Conservation (phyloP, 1,284 basidiomycete genomes). For the Fomitopsis betulina region DNA sequence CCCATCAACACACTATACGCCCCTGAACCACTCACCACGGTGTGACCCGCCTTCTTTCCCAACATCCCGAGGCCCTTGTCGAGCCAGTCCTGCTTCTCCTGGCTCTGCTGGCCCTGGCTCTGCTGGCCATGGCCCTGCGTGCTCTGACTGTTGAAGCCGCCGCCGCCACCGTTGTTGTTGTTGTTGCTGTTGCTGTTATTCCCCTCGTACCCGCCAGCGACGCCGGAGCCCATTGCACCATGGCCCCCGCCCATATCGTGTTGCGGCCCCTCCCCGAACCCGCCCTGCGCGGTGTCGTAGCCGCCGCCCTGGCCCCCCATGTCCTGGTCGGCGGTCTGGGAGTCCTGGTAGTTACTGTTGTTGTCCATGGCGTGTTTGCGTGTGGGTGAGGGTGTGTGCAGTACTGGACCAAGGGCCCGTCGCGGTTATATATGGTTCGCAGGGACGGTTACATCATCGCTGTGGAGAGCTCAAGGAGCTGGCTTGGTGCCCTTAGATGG, state of each 20-base stretch:
- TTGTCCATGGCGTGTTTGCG: conserved; percentile 1
- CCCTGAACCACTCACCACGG: conserved; percentile 19
- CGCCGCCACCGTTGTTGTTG: conserved; percentile 4
- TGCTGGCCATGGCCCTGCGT: conserved; percentile 4
- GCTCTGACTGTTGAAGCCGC: background rate
- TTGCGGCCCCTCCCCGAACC: conserved; percentile 2
- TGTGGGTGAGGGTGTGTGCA: background rate
- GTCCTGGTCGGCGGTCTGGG: conserved; percentile 7
- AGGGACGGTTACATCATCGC: background rate
- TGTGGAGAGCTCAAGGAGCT: background rate
- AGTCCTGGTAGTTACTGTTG: background rate
- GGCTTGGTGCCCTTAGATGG: background rate
- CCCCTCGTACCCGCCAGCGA: conserved; percentile 9
- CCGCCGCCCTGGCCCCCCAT: conserved; percentile 12
- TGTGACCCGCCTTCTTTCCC: conserved; percentile 23
- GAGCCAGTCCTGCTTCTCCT: conserved; percentile 27
- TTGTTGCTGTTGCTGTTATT: background rate
- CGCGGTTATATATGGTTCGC: background rate
- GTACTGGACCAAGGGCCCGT: background rate
- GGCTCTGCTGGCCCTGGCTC: conserved; percentile 10
- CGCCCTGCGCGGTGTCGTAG: conserved; percentile 16
- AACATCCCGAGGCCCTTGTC: conserved; percentile 24
- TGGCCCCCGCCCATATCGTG: conserved; percentile 17
- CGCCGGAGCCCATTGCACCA: conserved; percentile 10
- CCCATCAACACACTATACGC: no score